Evolutionary conservation across 2,329 filamentous ascomycete species (phyloP), one percentile per base, ranked within the genome.

Genomic region (Fusarium pilosicola): DNA sequence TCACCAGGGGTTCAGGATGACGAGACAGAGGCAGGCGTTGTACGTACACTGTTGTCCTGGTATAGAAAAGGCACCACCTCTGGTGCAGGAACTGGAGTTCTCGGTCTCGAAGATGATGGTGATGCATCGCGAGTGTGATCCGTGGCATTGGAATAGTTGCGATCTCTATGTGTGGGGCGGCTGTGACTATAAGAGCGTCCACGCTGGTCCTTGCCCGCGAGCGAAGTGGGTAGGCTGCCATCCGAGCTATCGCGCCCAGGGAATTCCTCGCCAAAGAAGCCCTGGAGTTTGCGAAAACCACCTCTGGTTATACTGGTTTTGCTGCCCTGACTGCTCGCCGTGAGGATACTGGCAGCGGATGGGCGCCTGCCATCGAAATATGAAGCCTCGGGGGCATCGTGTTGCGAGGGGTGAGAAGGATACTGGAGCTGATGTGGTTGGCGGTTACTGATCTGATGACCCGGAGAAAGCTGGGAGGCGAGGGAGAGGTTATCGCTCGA

Each of bases 61-160:
- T 96, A 98, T 71, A 97, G 88, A 88, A 97, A 99, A n/a, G 96
- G 96, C 44, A 97, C 96, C 65, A 99, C 95, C 83, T 98, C 96
- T 79, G 94, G 96, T 18, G 94, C 94, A 46, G 94, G 94, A 58
- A 95, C 87, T 18, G 95, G 95, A n/a, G 94, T 97, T 76, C 93
- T 89, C 54, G 95, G 94, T 75, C 94, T 88, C 34, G 93, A 95
- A 38, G 90, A 90, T 59, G 89, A 88, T 45, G 94, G 94, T 60
- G 95, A 97, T 51, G 87, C 88, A 72, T 95, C 92, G 69, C 91
- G 87, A 73, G 91, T 92, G 77, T 92, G 89, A 79, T 96, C 90
- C 61, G 90, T 91, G 60, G 89, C 90, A 82, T 90, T 91, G 59
- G 95, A 98, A 81, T 94, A 93, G 81, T 96, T 95, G 78, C 95